phyloP scores from a whole-genome alignment of 2,329 filamentous ascomycete species.

The Ceratocystis eucalypticola region DNA sequence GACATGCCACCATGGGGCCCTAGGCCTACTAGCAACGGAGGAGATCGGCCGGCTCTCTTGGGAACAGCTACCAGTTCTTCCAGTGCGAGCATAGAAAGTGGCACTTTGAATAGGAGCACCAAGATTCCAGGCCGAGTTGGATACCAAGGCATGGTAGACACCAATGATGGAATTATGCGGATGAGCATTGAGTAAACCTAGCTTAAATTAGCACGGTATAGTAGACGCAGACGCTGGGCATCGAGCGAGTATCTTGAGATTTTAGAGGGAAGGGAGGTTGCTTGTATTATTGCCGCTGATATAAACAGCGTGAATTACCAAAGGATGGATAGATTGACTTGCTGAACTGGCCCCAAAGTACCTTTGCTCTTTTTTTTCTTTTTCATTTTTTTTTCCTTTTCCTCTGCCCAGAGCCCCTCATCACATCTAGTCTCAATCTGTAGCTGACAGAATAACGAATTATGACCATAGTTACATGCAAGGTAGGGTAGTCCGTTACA shows the following conservation, averaged over 20 bases:
- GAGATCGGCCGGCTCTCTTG: neutral
- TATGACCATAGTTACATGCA: constrained; percentile 8
- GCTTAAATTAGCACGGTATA: no score
- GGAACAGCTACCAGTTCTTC: constrained; percentile 30
- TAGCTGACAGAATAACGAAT: constrained; percentile 13
- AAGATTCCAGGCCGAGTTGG: constrained; percentile 51
- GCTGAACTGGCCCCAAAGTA: no score
- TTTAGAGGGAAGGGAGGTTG: neutral
- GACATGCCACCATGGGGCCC: constrained; percentile 61
- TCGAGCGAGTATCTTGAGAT: no score
- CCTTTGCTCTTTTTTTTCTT: no score
- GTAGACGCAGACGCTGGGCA: no score
- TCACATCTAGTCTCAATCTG: constrained; percentile 1
- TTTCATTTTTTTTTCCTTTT: neutral
- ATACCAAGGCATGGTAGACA: constrained; percentile 86
- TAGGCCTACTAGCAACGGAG: constrained; percentile 45
- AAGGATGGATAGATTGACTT: no score
- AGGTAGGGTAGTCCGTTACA: neutral
- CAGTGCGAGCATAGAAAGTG: constrained; percentile 30
- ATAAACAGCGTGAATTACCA: no score
- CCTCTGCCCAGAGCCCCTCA: neutral
- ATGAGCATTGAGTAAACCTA: constrained; percentile 74
- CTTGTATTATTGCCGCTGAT: no score
- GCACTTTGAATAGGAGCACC: constrained; percentile 33
- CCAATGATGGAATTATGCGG: constrained; percentile 89